Conservation (phyloP, 495 filamentous ascomycete genomes). For the Tirmania nivea region DNA sequence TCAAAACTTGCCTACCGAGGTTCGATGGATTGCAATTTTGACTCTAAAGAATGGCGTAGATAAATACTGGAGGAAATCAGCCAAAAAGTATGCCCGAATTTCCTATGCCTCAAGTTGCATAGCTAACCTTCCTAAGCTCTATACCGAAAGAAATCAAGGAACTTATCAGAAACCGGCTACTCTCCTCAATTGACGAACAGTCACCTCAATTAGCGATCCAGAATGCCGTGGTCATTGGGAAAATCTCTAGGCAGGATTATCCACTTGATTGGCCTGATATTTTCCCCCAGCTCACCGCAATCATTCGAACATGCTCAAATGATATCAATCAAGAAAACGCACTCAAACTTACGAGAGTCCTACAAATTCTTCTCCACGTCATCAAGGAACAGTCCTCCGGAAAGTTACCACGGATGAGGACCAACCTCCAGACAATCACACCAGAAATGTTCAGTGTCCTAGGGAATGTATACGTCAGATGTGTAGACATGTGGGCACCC, state of each 20-base stretch:
- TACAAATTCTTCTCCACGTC: constrained; percentile 59
- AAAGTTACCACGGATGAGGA: constrained; percentile 44
- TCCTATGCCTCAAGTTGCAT: background rate
- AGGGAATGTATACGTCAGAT: constrained; percentile 51
- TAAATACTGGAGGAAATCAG: constrained; percentile 68
- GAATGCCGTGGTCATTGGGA: constrained; percentile 69
- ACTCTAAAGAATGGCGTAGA: constrained; percentile 92
- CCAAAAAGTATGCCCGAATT: constrained; percentile 29
- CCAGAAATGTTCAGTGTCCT: constrained; percentile 63
- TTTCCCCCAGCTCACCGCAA: constrained; percentile 34
- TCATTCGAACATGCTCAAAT: constrained; percentile 32
- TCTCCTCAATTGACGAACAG: constrained; percentile 52
- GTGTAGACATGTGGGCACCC: constrained; percentile 42
- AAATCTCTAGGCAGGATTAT: constrained; percentile 73
- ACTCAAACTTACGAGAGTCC: constrained; percentile 41
- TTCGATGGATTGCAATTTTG: constrained; percentile 76
- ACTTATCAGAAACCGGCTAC: constrained; percentile 45
- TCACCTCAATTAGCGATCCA: constrained; percentile 54
- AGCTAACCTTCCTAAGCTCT: constrained; percentile 28
- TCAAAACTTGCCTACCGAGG: constrained; percentile 44
- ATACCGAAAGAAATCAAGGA: constrained; percentile 55
- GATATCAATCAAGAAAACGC: constrained; percentile 6
- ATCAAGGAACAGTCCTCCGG: constrained; percentile 78
- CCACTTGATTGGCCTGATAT: constrained; percentile 58
- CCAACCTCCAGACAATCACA: constrained; percentile 48